Conservation (phyloP, 1,284 basidiomycete genomes). For the Pseudozyma sp. region DNA sequence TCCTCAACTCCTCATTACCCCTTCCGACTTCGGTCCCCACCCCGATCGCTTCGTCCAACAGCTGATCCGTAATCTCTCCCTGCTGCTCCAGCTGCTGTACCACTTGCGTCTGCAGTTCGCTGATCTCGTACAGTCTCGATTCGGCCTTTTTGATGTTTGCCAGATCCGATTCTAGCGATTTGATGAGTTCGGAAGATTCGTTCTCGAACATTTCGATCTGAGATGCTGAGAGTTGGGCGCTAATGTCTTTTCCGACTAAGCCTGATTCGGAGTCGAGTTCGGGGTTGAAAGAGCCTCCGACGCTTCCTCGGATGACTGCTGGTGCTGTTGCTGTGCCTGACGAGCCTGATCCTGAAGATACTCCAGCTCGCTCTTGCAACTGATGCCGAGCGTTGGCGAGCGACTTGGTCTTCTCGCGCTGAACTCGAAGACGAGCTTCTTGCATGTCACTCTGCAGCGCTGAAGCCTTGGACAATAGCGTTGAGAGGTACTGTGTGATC, state of each 20-base stretch:
- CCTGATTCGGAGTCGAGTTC: slow-evolving; percentile 35
- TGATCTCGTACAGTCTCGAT: slow-evolving; percentile 86
- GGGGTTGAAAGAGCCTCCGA: slow-evolving; percentile 47
- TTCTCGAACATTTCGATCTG: slow-evolving; percentile 91
- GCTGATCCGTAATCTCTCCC: slow-evolving; percentile 86
- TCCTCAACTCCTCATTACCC: slow-evolving; percentile 85
- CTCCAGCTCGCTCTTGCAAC: slow-evolving; percentile 16
- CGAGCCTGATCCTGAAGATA: slow-evolving; percentile 4
- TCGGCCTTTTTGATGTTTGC: slow-evolving; percentile 89
- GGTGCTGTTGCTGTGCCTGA: slow-evolving; percentile 17
- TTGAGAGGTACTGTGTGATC: slow-evolving; percentile 85
- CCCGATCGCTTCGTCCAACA: slow-evolving; percentile 88
- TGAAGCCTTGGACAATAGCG: slow-evolving; percentile 80
- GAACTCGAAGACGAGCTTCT: slow-evolving; percentile 71
- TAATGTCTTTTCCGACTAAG: slow-evolving; percentile 48
- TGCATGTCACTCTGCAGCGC: slow-evolving; percentile 85
- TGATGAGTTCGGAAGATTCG: slow-evolving; percentile 86
- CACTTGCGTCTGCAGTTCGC: slow-evolving; percentile 86
- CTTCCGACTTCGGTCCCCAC: slow-evolving; percentile 84
- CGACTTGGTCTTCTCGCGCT: slow-evolving; percentile 50
- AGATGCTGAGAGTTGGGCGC: slow-evolving; percentile 71
- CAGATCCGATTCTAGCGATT: slow-evolving; percentile 82
- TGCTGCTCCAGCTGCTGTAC: slow-evolving; percentile 85
- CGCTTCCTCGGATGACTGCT: slow-evolving; percentile 42
- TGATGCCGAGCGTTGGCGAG: slow-evolving; percentile 39